Evolutionary conservation across 192 early-diverging fungal genomes (phyloP).

Genomic region (Lobosporangium transversale): DNA sequence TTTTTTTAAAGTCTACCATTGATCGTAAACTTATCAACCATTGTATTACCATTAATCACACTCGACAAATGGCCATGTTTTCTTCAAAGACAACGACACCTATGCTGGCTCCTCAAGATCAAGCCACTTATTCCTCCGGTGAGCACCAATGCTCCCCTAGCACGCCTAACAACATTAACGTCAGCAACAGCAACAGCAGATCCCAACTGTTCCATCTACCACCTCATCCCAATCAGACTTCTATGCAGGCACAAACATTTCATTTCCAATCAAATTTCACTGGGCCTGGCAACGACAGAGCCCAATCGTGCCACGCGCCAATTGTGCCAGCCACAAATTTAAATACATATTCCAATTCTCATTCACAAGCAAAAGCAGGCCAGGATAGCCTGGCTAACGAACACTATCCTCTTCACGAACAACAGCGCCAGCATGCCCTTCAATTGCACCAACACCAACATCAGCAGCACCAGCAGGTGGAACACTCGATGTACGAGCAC

Average conservation of each 20-base stretch:
- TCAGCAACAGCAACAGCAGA: slow-evolving; percentile 12
- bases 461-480: slow-evolving; percentile 11
- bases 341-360: neutral
- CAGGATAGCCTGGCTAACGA: neutral
- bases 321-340: neutral
- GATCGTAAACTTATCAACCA: too few relatives aligned
- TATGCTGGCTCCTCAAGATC: too few relatives aligned
- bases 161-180: slow-evolving; percentile 10
- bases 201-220: too few relatives aligned
- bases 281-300: neutral
- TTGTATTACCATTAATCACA: too few relatives aligned
- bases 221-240: too few relatives aligned
- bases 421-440: slow-evolving; percentile 8
- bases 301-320: slow-evolving; percentile 2
- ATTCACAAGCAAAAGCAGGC: slow-evolving; percentile 1
- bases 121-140: too few relatives aligned
- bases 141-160: too few relatives aligned
- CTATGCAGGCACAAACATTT: slow-evolving; percentile 18
- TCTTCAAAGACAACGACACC: too few relatives aligned
- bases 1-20: too few relatives aligned
- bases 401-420: slow-evolving; percentile 7
- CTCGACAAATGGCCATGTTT: too few relatives aligned
- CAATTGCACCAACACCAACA: slow-evolving; percentile 15
- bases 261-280: neutral
- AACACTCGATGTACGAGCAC: too few relatives aligned